Conservation (phyloP, 305 asterid genomes). For the Solanum hybrid region DNA sequence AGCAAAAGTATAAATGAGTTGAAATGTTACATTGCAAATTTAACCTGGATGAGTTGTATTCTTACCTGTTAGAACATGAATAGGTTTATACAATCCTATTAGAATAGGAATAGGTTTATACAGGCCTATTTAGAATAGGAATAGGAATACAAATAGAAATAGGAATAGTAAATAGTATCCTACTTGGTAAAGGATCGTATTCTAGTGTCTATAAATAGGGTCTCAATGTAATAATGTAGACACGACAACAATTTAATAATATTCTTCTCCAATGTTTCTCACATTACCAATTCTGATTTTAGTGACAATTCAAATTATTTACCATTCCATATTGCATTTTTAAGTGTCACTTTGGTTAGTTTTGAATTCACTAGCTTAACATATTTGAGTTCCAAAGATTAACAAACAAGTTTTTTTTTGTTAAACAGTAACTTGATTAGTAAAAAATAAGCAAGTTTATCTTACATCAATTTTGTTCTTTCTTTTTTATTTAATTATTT, state of each 20-base stretch:
- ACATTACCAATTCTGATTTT: not conserved
- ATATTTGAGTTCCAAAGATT: not conserved
- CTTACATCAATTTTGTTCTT: not conserved
- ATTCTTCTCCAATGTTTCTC: no score
- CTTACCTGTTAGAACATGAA: no score
- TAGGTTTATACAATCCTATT: no score
- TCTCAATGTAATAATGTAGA: no score
- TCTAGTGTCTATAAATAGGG: no score
- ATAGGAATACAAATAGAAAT: no score
- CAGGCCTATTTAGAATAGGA: no score
- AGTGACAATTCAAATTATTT: not conserved
- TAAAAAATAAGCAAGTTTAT: not conserved
- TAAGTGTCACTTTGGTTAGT: not conserved
- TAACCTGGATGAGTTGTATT: not conserved
- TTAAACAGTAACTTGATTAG: not conserved
- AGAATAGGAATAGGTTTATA: no score
- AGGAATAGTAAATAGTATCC: no score
- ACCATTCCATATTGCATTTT: not conserved
- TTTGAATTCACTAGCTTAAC: not conserved
- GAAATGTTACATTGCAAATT: not conserved
- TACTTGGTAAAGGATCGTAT: no score
- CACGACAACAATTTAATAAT: no score
- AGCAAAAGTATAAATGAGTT: not conserved
- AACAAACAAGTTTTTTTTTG: not conserved
- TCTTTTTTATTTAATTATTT: not conserved